These are phyloP conservation scores for Pistacia vera DNA, from an alignment of 345 rosid genomes.

Conservation along the genomic window DNA sequence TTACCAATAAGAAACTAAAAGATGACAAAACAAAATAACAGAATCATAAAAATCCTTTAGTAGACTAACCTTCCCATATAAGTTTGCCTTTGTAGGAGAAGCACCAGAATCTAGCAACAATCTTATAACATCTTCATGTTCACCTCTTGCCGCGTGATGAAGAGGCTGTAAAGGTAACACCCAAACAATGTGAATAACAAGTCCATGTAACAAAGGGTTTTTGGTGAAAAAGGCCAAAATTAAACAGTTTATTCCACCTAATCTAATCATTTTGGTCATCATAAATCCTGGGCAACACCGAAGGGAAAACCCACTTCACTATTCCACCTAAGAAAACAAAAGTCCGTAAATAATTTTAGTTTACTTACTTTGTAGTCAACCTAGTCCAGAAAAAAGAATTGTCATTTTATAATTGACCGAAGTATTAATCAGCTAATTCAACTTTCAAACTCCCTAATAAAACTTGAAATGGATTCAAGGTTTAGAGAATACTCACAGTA, in stretches of 20 bases:
- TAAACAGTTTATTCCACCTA: not conserved
- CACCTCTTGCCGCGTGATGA: constrained; percentile 96
- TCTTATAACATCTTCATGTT: constrained; percentile 68
- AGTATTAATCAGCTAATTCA: not conserved
- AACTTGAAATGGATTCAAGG: not conserved
- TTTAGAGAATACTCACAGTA: constrained; percentile 55
- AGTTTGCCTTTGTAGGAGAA: constrained; percentile 54
- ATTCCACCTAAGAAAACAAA: not conserved
- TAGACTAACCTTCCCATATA: constrained; percentile 68
- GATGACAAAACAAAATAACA: not conserved
- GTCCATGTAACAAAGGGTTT: not conserved
- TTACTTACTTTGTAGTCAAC: not conserved
- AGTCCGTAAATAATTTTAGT: not conserved
- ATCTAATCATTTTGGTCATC: not conserved
- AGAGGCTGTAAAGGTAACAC: constrained; percentile 61
- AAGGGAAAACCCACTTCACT: not conserved
- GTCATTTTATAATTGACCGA: not conserved
- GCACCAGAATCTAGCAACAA: constrained; percentile 72
- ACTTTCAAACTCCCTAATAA: not conserved
- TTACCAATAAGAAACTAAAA: constrained; percentile 18
- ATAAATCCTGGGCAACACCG: not conserved
- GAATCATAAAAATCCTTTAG: not conserved
- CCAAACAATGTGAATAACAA: not conserved
- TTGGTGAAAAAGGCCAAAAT: not conserved
- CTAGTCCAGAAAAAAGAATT: not conserved